A percentile compares a stretch with the other conserved stretches of the same genome.
Conservation (phyloP, 73 alveolate genomes). For the Symbiodinium pilosum region DNA sequence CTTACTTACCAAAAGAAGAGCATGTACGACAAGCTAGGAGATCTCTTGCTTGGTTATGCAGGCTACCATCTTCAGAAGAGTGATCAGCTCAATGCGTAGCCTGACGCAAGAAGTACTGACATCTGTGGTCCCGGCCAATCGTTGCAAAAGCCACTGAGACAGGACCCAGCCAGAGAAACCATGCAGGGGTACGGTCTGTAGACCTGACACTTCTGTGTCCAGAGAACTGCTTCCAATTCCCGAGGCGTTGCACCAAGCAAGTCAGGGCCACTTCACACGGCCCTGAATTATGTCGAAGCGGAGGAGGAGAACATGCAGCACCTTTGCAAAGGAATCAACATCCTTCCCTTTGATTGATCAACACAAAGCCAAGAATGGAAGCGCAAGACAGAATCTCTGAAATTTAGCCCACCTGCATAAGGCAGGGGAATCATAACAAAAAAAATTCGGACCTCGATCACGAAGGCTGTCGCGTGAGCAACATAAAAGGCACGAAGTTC, state of each 20-base stretch:
- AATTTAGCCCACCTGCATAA: neutral
- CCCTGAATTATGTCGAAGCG: conserved; percentile 94
- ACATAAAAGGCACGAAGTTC: conserved; percentile 82
- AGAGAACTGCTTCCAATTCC: neutral
- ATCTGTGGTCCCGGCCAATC: neutral
- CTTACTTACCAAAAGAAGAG: neutral
- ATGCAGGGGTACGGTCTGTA: conserved; percentile 75
- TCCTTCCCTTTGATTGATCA: too few relatives aligned
- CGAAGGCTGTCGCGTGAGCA: conserved; percentile 90
- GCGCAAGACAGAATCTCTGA: too few relatives aligned
- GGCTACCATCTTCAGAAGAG: neutral
- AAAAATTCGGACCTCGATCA: conserved; percentile 27
- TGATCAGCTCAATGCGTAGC: too few relatives aligned
- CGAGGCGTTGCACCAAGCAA: neutral
- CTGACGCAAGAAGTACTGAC: too few relatives aligned
- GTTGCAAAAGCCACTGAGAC: conserved; percentile 71
- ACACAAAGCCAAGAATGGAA: too few relatives aligned
- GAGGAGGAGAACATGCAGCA: conserved; percentile 73
- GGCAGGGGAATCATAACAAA: neutral
- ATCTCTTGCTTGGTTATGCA: too few relatives aligned
- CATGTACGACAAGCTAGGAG: too few relatives aligned
- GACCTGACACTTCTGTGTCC: neutral
- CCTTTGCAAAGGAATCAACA: neutral
- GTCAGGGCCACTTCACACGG: conserved; percentile 50
- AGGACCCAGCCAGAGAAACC: conserved; percentile 94